A percentile compares a stretch with the other conserved stretches of the same genome.
These are phyloP conservation scores for Corylus avellana DNA, from an alignment of 306 rosid species.

Conservation along the genomic window DNA sequence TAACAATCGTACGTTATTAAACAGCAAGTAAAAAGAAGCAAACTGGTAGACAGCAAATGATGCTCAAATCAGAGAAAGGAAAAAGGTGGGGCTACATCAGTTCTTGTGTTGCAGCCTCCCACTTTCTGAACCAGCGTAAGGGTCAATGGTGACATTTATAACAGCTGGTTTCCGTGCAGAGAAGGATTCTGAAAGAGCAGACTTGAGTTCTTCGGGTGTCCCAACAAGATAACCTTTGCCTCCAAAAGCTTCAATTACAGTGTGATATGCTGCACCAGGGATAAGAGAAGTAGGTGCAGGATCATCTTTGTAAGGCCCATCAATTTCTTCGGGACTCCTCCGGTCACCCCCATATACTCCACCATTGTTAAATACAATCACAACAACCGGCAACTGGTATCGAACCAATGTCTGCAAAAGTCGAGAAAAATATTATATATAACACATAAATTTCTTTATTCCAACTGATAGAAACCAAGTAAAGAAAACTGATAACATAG, in stretches of 20 bases:
- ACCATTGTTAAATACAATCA: conserved; percentile 93
- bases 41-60: not conserved
- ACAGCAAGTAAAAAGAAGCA: not conserved
- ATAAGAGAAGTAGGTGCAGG: conserved; percentile 96
- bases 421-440: conserved; percentile 8
- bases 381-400: conserved; percentile 84
- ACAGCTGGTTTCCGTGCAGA: conserved; percentile 79
- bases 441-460: conserved; percentile 1
- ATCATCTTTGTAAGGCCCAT: conserved; percentile 81
- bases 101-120: conserved; percentile 95
- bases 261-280: conserved; percentile 76
- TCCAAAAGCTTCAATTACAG: conserved; percentile 92
- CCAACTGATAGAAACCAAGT: not conserved
- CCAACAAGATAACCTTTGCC: conserved; percentile 82
- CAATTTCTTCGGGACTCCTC: conserved; percentile 65
- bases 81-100: conserved; percentile 36
- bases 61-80: not conserved
- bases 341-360: conserved; percentile 81
- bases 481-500: not conserved
- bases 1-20: not conserved
- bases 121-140: conserved; percentile 95
- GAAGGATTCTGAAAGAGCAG: conserved; percentile 79
- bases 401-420: conserved; percentile 84
- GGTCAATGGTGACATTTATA: conserved; percentile 71
- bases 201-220: conserved; percentile 79